phyloP scores from a whole-genome alignment of 169 alveolate species.

The Cryptosporidium ubiquitum region DNA sequence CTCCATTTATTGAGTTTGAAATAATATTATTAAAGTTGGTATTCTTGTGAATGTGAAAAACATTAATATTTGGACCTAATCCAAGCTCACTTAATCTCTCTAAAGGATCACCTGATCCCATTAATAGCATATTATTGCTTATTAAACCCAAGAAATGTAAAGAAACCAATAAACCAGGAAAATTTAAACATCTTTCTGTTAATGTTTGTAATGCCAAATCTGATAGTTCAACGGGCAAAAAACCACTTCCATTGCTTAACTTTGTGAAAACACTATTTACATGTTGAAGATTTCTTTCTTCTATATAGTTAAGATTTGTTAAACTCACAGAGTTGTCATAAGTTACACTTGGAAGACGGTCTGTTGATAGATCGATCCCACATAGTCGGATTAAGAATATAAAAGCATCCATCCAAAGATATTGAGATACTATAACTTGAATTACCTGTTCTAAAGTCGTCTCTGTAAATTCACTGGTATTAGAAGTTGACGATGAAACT shows the following conservation, averaged over 20 bases:
- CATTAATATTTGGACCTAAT: neutral
- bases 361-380: constrained; percentile 33
- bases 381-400: constrained; percentile 52
- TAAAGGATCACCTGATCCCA: constrained; percentile 40
- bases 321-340: constrained; percentile 29
- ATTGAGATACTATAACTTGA: constrained; percentile 38
- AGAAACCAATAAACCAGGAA: constrained; percentile 78
- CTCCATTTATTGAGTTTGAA: neutral
- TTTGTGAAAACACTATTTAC: constrained; percentile 75
- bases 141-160: constrained; percentile 66
- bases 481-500: neutral
- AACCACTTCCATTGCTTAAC: constrained; percentile 76
- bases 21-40: constrained; percentile 8
- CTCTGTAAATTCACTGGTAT: constrained; percentile 18
- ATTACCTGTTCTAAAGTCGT: constrained; percentile 47
- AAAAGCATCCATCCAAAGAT: constrained; percentile 63
- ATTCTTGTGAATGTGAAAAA: constrained; percentile 11
- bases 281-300: constrained; percentile 67
- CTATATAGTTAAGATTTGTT: constrained; percentile 24
- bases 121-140: constrained; percentile 27
- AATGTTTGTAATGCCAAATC: constrained; percentile 78
- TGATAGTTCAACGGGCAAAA: constrained; percentile 77
- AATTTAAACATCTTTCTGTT: constrained; percentile 78
- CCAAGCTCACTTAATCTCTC: constrained; percentile 37
- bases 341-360: constrained; percentile 33